Evolutionary conservation across 495 filamentous ascomycete species (phyloP).

Genomic region (Lepraria neglecta): DNA sequence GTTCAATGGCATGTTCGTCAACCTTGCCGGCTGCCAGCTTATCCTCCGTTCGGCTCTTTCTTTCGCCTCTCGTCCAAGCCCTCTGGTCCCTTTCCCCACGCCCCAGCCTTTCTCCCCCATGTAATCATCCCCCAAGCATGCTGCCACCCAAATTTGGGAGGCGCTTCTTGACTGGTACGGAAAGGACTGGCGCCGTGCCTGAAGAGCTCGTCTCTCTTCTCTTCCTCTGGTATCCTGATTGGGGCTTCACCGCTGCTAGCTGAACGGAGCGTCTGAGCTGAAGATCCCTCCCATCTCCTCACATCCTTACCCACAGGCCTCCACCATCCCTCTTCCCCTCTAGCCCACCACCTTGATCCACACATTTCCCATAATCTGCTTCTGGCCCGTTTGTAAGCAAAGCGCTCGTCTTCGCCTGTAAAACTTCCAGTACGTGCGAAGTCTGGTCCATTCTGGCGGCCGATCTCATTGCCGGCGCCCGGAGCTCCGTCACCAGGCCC

Average conservation of each 20-base stretch:
- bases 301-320: slow-evolving; percentile 53
- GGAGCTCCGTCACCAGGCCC: slow-evolving; percentile 25
- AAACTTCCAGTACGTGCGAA: slow-evolving; percentile 54
- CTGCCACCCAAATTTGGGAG: slow-evolving; percentile 42
- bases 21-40: too few relatives aligned
- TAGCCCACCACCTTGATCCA: slow-evolving; percentile 51
- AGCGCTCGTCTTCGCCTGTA: slow-evolving; percentile 66
- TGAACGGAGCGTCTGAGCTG: not conserved
- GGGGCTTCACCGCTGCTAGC: slow-evolving; percentile 25
- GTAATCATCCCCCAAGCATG: slow-evolving; percentile 50
- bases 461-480: slow-evolving; percentile 27
- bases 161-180: slow-evolving; percentile 37
- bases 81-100: slow-evolving; percentile 46
- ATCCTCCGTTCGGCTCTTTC: not conserved
- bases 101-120: slow-evolving; percentile 49
- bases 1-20: too few relatives aligned
- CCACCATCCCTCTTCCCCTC: slow-evolving; percentile 53
- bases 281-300: slow-evolving; percentile 50
- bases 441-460: slow-evolving; percentile 20
- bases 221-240: slow-evolving; percentile 34
- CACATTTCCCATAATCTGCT: slow-evolving; percentile 69
- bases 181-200: slow-evolving; percentile 41
- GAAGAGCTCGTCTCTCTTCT: slow-evolving; percentile 28
- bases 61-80: slow-evolving; percentile 35
- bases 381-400: slow-evolving; percentile 62